Evolutionary conservation across 352 stramenopile species (phyloP), one percentile per base, ranked within the genome.

Genomic region (Globisporangium middletonii): DNA sequence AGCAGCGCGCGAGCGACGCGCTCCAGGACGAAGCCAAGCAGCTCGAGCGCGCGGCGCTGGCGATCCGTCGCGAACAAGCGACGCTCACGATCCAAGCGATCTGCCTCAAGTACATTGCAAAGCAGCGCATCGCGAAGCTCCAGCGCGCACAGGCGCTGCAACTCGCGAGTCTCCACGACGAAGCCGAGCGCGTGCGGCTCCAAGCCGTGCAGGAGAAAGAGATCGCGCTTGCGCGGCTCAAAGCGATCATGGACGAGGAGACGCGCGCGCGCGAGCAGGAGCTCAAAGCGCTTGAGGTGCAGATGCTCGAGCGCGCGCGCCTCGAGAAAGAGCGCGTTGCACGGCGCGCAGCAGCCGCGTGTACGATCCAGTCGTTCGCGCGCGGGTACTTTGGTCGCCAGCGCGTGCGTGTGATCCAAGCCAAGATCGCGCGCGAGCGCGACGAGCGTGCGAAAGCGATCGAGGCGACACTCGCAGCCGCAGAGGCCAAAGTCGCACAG

Each of bases 231-330:
- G 75, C 79, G 12, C 70, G 73, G 56, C 63, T 90, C 18, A 84
- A 91, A 44, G 67, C 65, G 8, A 63, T 86, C 55, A 89, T 94
- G 71, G 81, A 92, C 43, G 78, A 89, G 15, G 81, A 94, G 19
- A 73, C 74, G 8, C 61, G 81, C 4, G 69, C 65, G 7, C 60
- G 74, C 4, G 81, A 94, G 38, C 77, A 89, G 45, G 83, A 94
- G 60, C 70, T 88, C 44, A 80, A 83, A 38, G 72, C 80, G 37
- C 71, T 94, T 1, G 77, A 91, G 59, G 55, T 77, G 13, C 64
- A 91, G 50, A 89, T 94, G 72, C 70, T 88, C n/a, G 79, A 92
- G 45, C 81, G 78, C 11, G 79, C 81, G 18, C 53, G 69, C n/a
- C 65, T 55, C 15, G 83, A 92, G 58, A 88, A 90, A 59, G 74